Percentiles rank a stretch among this genome's conserved stretches.
Conservation (phyloP, 2,329 filamentous ascomycete species). For the Fulvia fulva region DNA sequence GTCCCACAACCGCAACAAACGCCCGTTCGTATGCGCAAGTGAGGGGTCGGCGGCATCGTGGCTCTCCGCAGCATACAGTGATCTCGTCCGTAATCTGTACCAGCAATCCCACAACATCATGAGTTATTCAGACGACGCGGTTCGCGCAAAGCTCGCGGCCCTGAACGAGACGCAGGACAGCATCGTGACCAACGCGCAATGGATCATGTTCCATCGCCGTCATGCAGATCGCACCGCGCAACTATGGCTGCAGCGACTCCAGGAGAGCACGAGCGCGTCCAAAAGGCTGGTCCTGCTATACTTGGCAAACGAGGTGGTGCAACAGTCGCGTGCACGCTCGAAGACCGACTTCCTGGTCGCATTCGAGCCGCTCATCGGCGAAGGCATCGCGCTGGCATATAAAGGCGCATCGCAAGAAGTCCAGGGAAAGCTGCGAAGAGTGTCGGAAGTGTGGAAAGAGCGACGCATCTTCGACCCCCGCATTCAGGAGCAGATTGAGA, state of each 20-base stretch:
- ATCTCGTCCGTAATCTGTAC: conserved; percentile 4
- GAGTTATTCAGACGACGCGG: conserved; percentile 94
- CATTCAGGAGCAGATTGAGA: conserved; percentile 77
- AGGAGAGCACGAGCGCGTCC: conserved; percentile 71
- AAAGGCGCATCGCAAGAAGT: conserved; percentile 82
- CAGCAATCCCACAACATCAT: conserved; percentile 48
- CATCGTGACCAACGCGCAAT: conserved; percentile 93
- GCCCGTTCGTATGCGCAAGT: neutral
- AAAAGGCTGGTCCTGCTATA: conserved; percentile 91
- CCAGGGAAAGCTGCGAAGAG: conserved; percentile 79
- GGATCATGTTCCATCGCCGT: conserved; percentile 98
- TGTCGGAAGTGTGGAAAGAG: conserved; percentile 92
- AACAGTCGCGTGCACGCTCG: conserved; percentile 88
- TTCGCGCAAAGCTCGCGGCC: conserved; percentile 88
- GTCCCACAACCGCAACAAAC: neutral
- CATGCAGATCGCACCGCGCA: conserved; percentile 89
- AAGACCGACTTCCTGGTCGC: conserved; percentile 91
- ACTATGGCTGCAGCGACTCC: conserved; percentile 85
- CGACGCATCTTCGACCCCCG: conserved; percentile 76
- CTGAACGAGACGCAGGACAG: conserved; percentile 97
- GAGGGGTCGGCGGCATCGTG: neutral
- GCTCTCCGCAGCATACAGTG: neutral
- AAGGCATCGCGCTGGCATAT: conserved; percentile 86
- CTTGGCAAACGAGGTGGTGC: conserved; percentile 93
- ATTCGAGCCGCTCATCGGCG: conserved; percentile 86